These are phyloP conservation scores for Baeospora myosura DNA, from an alignment of 1,284 basidiomycete genomes.

Conservation along the genomic window DNA sequence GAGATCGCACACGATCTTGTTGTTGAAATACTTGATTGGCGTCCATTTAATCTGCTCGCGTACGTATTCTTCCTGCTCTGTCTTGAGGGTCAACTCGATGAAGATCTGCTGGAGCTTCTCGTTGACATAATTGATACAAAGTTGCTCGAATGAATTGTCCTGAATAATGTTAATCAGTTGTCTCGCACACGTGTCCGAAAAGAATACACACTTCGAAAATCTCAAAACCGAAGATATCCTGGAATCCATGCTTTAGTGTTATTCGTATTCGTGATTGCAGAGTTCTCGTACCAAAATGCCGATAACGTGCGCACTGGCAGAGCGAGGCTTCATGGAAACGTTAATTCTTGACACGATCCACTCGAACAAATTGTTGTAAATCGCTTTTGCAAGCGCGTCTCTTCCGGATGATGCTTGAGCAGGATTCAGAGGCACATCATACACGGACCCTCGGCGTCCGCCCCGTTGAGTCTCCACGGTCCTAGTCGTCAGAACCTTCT, in stretches of 20 bases:
- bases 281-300: slow-evolving; percentile 74
- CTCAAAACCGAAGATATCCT: slow-evolving; percentile 98
- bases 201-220: slow-evolving; percentile 73
- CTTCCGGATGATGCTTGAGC: slow-evolving; percentile 85
- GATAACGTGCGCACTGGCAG: slow-evolving; percentile 76
- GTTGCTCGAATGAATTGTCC: slow-evolving; percentile 98
- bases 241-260: neutral
- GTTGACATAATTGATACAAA: slow-evolving; percentile 99
- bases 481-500: slow-evolving; percentile 81
- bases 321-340: slow-evolving; percentile 87
- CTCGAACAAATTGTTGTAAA: slow-evolving; percentile 99
- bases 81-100: slow-evolving; percentile 97
- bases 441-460: slow-evolving; percentile 88
- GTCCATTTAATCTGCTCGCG: slow-evolving; percentile 99
- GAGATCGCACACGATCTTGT: slow-evolving; percentile 95
- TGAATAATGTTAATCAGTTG: slow-evolving; percentile 21
- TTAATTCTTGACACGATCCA: slow-evolving; percentile 99
- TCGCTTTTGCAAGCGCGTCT: slow-evolving; percentile 91
- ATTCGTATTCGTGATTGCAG: neutral
- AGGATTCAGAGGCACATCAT: slow-evolving; percentile 94
- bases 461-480: slow-evolving; percentile 92
- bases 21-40: slow-evolving; percentile 96
- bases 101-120: slow-evolving; percentile 99
- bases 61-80: slow-evolving; percentile 99
- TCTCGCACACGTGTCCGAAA: neutral